A percentile compares a stretch with the other conserved stretches of the same genome.
Conservation (phyloP, 345 rosid genomes). For the Acer saccharum region DNA sequence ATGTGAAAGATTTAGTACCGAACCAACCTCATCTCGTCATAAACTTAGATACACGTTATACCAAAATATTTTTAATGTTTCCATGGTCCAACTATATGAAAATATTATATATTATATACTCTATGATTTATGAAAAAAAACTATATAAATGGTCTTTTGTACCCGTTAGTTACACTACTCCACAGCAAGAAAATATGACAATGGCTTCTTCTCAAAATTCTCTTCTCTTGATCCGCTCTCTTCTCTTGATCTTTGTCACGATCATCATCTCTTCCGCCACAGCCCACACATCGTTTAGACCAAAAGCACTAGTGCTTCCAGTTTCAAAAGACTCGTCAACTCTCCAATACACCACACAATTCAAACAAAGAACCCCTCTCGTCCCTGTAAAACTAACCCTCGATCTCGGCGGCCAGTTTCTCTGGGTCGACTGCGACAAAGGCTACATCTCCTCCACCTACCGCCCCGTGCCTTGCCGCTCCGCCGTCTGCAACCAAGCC, state of each 20-base stretch:
- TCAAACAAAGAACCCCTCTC: constrained; percentile 43
- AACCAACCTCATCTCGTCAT: too few relatives aligned
- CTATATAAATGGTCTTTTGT: too few relatives aligned
- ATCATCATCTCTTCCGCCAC: constrained; percentile 11
- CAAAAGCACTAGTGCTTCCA: constrained; percentile 42
- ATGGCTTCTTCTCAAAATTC: constrained; percentile 14
- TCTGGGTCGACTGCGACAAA: constrained; percentile 53
- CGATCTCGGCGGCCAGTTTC: constrained; percentile 48
- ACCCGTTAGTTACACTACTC: background rate
- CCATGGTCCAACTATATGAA: too few relatives aligned
- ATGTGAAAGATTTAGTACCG: too few relatives aligned
- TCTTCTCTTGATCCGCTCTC: background rate
- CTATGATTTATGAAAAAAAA: background rate
- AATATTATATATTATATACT: constrained; percentile 13
- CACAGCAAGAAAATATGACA: background rate
- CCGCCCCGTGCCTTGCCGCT: constrained; percentile 32
- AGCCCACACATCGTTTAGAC: constrained; percentile 31
- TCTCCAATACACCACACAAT: constrained; percentile 36
- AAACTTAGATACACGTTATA: too few relatives aligned
- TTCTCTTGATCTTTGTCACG: constrained; percentile 24
- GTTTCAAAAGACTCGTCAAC: constrained; percentile 41
- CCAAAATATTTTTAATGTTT: too few relatives aligned
- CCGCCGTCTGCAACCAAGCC: constrained; percentile 40
- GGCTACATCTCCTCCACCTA: constrained; percentile 50
- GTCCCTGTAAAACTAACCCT: constrained; percentile 32